These are phyloP conservation scores for Thamnidium elegans DNA, from an alignment of 192 early-diverging fungal species.

Conservation along the genomic window DNA sequence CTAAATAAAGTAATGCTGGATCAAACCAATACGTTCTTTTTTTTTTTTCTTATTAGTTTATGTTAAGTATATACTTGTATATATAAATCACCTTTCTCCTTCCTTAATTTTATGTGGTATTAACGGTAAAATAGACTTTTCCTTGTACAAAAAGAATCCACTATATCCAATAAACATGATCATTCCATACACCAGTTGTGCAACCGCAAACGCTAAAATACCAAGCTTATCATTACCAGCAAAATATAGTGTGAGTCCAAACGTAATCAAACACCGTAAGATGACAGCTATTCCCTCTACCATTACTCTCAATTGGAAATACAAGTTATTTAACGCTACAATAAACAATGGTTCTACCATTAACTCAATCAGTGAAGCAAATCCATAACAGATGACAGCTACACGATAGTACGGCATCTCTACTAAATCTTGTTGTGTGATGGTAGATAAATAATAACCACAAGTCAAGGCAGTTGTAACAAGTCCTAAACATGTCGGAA, in stretches of 20 bases:
- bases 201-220: conserved; percentile 75
- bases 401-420: conserved; percentile 47
- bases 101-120: conserved; percentile 13
- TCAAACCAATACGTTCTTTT: conserved; percentile 56
- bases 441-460: conserved; percentile 45
- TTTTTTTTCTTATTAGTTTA: neutral
- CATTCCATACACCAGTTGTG: conserved; percentile 71
- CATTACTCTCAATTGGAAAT: conserved; percentile 75
- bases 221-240: conserved; percentile 51
- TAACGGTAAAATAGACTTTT: neutral
- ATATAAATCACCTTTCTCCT: neutral
- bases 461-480: conserved; percentile 55
- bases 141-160: conserved; percentile 43
- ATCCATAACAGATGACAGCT: conserved; percentile 63
- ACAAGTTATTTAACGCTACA: conserved; percentile 61
- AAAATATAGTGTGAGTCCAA: conserved; percentile 52
- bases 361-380: conserved; percentile 80
- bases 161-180: conserved; percentile 59
- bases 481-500: conserved; percentile 62
- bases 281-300: conserved; percentile 82
- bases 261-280: conserved; percentile 67
- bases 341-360: conserved; percentile 85
- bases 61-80: neutral
- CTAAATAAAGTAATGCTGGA: conserved; percentile 57
- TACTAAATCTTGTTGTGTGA: conserved; percentile 17